These are phyloP conservation scores for Russula olivacea DNA, from an alignment of 768 basidiomycete genomes.

Conservation along the genomic window DNA sequence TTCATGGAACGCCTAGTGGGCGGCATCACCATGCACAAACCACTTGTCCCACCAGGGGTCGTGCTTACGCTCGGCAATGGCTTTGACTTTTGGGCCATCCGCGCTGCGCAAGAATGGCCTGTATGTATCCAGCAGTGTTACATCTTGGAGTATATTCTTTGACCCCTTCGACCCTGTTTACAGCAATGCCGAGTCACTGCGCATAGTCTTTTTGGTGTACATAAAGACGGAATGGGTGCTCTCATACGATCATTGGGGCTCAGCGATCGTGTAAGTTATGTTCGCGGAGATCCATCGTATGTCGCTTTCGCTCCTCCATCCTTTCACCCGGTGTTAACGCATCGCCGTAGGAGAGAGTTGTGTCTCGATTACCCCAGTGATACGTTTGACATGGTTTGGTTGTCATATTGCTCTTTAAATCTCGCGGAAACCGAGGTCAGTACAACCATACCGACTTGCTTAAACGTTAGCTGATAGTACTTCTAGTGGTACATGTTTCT, in stretches of 20 bases:
- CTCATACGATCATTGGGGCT: conserved; percentile 3
- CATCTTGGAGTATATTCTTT: not conserved
- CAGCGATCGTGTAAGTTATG: conserved; percentile 11
- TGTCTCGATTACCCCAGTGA: conserved; percentile 3
- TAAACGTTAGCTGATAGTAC: not conserved
- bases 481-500: conserved; percentile 22
- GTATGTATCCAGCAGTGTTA: conserved; percentile 34
- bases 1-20: conserved; percentile 47
- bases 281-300: conserved; percentile 18
- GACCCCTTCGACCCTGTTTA: not conserved
- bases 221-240: conserved; percentile 2
- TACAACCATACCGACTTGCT: not conserved
- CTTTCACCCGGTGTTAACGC: not conserved
- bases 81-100: conserved; percentile 62
- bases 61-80: conserved; percentile 72
- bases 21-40: conserved; percentile 50
- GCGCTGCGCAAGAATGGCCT: conserved; percentile 61
- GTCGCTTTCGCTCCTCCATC: not conserved
- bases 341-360: not conserved
- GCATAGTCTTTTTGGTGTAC: conserved; percentile 11
- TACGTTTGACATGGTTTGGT: conserved; percentile 24
- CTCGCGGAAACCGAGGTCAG: conserved; percentile 24
- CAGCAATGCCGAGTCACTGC: conserved; percentile 16
- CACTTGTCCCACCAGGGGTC: conserved; percentile 43
- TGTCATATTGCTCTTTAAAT: conserved; percentile 21